These are phyloP conservation scores for Hylodesmum podocarpum DNA, from an alignment of 306 rosid genomes.

Conservation along the genomic window DNA sequence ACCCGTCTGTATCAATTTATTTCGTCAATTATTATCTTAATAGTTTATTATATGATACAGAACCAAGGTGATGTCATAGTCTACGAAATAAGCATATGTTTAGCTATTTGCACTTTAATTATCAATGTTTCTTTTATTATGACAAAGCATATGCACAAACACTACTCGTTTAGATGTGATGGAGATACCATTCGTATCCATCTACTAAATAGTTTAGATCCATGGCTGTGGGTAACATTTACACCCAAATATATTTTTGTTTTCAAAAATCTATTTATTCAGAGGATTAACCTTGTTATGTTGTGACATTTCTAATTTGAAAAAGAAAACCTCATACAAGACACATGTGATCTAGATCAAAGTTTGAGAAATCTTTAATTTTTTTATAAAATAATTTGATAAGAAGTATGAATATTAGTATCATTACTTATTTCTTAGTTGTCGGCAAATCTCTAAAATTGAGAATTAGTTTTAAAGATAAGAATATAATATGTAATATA, in stretches of 20 bases:
- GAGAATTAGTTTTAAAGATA: too few relatives aligned
- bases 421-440: too few relatives aligned
- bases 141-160: not conserved
- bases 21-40: not conserved
- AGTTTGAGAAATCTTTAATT: too few relatives aligned
- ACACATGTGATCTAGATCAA: too few relatives aligned
- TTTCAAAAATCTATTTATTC: not conserved
- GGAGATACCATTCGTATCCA: not conserved
- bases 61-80: not conserved
- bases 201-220: not conserved
- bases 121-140: constrained; percentile 4
- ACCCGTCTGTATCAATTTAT: constrained; percentile 4
- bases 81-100: not conserved
- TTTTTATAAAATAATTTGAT: too few relatives aligned
- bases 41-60: not conserved
- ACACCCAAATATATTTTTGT: not conserved
- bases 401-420: too few relatives aligned
- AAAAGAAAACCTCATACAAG: too few relatives aligned
- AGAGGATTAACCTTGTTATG: too few relatives aligned
- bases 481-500: too few relatives aligned
- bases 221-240: not conserved
- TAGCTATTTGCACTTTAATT: not conserved
- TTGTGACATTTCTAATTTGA: too few relatives aligned
- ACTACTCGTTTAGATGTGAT: not conserved
- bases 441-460: too few relatives aligned